Evolutionary conservation across 1,284 basidiomycete species (phyloP), one percentile per base, ranked within the genome.

Genomic region (Anthracocystis walkeri): DNA sequence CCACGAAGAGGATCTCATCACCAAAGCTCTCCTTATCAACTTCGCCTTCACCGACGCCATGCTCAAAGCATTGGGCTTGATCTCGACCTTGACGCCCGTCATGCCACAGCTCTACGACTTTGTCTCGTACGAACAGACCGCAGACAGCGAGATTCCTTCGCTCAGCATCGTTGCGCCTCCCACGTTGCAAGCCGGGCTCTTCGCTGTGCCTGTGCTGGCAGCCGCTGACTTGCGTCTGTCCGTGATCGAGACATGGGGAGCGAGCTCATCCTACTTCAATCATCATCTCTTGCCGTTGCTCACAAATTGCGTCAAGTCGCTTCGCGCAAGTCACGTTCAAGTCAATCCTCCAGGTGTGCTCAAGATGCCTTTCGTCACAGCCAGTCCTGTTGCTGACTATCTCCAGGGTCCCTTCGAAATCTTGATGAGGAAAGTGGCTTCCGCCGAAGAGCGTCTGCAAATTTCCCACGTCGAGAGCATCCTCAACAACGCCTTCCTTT

Each of bases 91-190:
- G 40, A 66, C 67, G 3, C 72, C 66, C 18, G 64, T 66, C 56
- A 75, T 70, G 60, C 67, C 67, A 0, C 72, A 70, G 55, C 46
- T 70, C 4, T 75, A 70, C 42, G 72, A 70, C 42, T 75, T 68
- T 53, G 72, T 75, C 20, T 61, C 65, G 16, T 75, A 58, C 27
- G 72, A 75, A 27, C 62, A 65, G 48, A 46, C 62, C 1, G 50
- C 49, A 18, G 64, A 50, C 6, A 75, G 67, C 57, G 72, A 75
- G 62, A 64, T 70, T 20, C 72, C 67, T 2, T 66, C 67, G 45
- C 67, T 64, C 4, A 64, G 59, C 58, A 60, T 75, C 25, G 67
- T 70, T 3, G 72, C 72, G 14, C 67, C 57, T 8, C 72, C 72
- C n/a, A 67, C 31, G 12, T 27, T 75, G 2, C 67, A 75, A 40